Evolutionary conservation across 352 stramenopile genomes (phyloP), one percentile per base, ranked within the genome.

Genomic region (Thalassiosira hispida): DNA sequence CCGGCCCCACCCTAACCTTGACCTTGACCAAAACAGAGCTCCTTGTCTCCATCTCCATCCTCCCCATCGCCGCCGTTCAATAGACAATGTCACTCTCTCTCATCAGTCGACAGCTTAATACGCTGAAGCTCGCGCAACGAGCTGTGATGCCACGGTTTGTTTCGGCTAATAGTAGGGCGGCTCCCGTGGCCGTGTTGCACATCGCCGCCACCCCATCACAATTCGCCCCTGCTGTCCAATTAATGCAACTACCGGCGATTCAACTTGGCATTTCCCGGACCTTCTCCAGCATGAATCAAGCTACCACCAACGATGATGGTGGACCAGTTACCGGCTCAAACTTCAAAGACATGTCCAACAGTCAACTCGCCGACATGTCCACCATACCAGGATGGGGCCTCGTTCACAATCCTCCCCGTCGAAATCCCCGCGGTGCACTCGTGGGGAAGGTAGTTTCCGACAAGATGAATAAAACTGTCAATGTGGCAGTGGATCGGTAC

Each of bases 381-480:
- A 86, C 77, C 23, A 90, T 93, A 66, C 81, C 88, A 2, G 86
- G 86, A 22, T 93, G 84, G 82, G 83, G 69, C 49, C 73, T 91
- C 25, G 81, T 93, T 31, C 86, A 93, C 57, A 86, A 79, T n/a
- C 88, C 88, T 25, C 88, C 86, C 20, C 55, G 79, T 22, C 33
- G 53, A 6, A 75, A 90, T 44, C 85, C 86, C 14, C 74, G 81
- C 0, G 86, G 86, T 25, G 79, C 86, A 16, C 67, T 98, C 73
- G 96, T 98, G 56, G 96, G 96, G 56, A 97, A 95, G 79, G 96
- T 98, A 61, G 96, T 98, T 67, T 97, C 93, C 62, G 97, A 97
- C 85, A 98, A 98, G 85, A 98, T 98, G 96, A 92, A 97, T 79
- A 98, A 98, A 86, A 98, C 95, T 42, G 95, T 98, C 80, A 95